These are phyloP conservation scores for Aureobasidium melanogenum DNA, from an alignment of 2,329 filamentous ascomycete species.

Conservation along the genomic window DNA sequence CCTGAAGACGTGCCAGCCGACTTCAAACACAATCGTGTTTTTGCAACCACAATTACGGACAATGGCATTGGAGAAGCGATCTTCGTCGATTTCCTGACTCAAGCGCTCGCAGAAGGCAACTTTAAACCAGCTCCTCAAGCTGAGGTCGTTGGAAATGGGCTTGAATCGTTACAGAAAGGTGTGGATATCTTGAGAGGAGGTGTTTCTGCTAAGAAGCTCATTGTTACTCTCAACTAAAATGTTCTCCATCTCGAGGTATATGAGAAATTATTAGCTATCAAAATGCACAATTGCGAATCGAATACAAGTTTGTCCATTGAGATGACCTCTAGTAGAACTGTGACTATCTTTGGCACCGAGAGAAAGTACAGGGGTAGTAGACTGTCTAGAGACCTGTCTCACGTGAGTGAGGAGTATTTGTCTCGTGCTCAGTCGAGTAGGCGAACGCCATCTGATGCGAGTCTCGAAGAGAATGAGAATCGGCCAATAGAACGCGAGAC, in stretches of 20 bases:
- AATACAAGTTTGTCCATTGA: no score
- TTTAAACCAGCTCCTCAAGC: slow-evolving; percentile 15
- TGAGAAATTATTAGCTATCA: no score
- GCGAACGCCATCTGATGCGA: not conserved
- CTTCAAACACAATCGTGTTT: not conserved
- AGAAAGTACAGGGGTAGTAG: no score
- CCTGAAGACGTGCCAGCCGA: not conserved
- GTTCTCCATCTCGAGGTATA: no score
- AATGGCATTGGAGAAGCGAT: slow-evolving; percentile 1
- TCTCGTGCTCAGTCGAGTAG: not conserved
- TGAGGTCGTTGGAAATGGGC: slow-evolving; percentile 15
- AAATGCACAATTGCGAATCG: no score
- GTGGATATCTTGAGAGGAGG: slow-evolving; percentile 15
- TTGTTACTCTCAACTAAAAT: slow-evolving; percentile 13
- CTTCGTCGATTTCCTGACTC: slow-evolving; percentile 14
- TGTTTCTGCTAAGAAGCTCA: slow-evolving; percentile 18
- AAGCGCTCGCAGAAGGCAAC: slow-evolving; percentile 13
- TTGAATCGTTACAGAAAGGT: slow-evolving; percentile 16
- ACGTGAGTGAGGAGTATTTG: not conserved
- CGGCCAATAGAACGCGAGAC: not conserved
- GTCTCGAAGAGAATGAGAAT: not conserved
- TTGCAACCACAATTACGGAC: slow-evolving; percentile 1
- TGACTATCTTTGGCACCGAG: no score
- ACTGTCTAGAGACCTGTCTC: not conserved
- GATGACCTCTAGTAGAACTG: no score